Evolutionary conservation across 192 early-diverging fungal species (phyloP).

Genomic region (Linnemannia elongata): DNA sequence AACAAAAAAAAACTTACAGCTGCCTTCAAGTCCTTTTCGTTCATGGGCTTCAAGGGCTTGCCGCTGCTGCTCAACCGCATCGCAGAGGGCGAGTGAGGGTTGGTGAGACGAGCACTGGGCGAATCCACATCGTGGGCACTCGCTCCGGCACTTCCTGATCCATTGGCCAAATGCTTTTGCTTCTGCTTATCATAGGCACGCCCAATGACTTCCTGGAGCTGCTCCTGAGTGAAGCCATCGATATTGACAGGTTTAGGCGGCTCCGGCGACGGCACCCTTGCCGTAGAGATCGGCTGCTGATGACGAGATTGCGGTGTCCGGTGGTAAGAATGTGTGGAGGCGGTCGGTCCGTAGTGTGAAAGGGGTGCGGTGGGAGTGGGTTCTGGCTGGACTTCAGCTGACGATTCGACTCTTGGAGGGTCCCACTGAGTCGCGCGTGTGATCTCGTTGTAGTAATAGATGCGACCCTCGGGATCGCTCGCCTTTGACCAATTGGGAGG

Average conservation of each 20-base stretch:
- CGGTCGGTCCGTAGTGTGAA: constrained; percentile 24
- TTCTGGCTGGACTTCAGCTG: constrained; percentile 1
- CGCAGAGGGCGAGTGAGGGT: constrained; percentile 24
- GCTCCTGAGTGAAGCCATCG: constrained; percentile 54
- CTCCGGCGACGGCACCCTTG: constrained; percentile 34
- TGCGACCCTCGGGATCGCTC: constrained; percentile 56
- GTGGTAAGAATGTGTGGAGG: constrained; percentile 36
- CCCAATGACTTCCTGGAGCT: constrained; percentile 52
- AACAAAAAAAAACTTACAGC: constrained; percentile 34
- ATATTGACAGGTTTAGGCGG: constrained; percentile 54
- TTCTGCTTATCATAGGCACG: constrained; percentile 55
- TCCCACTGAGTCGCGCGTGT: constrained; percentile 70
- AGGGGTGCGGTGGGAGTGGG: constrained; percentile 12
- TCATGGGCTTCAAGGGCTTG: constrained; percentile 50
- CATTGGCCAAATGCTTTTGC: constrained; percentile 52
- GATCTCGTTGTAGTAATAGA: constrained; percentile 68
- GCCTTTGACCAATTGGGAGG: constrained; percentile 67
- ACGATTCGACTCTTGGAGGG: constrained; percentile 54
- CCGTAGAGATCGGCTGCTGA: constrained; percentile 16
- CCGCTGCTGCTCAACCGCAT: constrained; percentile 11
- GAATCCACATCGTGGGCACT: constrained; percentile 57
- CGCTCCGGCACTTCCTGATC: constrained; percentile 44
- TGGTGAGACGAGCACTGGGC: constrained; percentile 10
- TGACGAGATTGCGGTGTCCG: constrained; percentile 27
- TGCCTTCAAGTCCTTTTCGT: constrained; percentile 46